Evolutionary conservation across 2,329 filamentous ascomycete genomes (phyloP).

Genomic region (Hymenoscyphus fructigenus): DNA sequence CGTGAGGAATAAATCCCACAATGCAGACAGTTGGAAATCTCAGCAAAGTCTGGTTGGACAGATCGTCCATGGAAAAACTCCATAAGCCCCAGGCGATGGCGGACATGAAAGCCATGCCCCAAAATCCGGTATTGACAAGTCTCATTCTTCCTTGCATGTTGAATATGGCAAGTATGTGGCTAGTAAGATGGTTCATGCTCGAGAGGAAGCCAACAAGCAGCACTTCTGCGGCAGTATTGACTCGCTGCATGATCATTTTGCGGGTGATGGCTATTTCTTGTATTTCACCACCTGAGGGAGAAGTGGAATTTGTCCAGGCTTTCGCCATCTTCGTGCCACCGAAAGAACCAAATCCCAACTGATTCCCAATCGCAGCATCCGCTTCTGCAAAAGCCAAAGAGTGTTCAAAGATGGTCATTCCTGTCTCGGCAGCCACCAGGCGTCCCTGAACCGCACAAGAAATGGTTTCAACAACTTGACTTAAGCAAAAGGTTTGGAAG

Average conservation of each 20-base stretch:
- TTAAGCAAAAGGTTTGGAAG: slow-evolving; percentile 67
- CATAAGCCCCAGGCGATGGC: slow-evolving; percentile 77
- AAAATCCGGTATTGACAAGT: slow-evolving; percentile 84
- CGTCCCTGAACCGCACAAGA: slow-evolving; percentile 85
- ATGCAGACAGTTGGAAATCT: slow-evolving; percentile 93
- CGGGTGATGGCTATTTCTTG: slow-evolving; percentile 53
- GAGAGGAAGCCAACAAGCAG: slow-evolving; percentile 86
- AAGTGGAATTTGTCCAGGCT: slow-evolving; percentile 23
- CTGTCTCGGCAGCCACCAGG: slow-evolving; percentile 77
- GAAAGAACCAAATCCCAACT: slow-evolving; percentile 68
- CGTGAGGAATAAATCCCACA: slow-evolving; percentile 89
- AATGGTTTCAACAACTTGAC: slow-evolving; percentile 86
- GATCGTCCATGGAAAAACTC: slow-evolving; percentile 60
- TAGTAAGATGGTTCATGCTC: slow-evolving; percentile 82
- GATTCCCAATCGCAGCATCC: slow-evolving; percentile 80
- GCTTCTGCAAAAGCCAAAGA: slow-evolving; percentile 95
- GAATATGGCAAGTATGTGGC: slow-evolving; percentile 77
- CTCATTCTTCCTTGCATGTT: slow-evolving; percentile 76
- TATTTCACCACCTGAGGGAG: slow-evolving; percentile 27
- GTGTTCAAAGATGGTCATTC: slow-evolving; percentile 96
- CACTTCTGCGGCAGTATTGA: slow-evolving; percentile 89
- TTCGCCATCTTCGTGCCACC: slow-evolving; percentile 27
- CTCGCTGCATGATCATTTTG: slow-evolving; percentile 69
- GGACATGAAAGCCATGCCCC: slow-evolving; percentile 86
- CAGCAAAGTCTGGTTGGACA: slow-evolving; percentile 64